These are phyloP conservation scores for Diaporthe eres DNA, from an alignment of 2,329 filamentous ascomycete species.

Conservation along the genomic window DNA sequence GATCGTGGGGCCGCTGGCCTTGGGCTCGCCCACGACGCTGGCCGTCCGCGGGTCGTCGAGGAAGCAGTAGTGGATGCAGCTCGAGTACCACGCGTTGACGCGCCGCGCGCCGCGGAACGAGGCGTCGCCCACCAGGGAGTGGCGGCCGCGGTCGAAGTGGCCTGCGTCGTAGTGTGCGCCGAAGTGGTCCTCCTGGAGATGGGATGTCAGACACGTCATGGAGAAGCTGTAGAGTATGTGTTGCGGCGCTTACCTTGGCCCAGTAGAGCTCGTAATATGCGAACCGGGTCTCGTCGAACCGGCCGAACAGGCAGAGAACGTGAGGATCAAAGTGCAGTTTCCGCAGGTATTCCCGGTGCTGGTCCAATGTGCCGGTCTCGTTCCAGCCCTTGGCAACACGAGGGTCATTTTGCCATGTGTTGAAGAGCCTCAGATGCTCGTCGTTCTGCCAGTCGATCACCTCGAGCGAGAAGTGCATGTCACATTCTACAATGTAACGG, in stretches of 20 bases:
- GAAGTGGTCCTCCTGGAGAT: constrained; percentile 68
- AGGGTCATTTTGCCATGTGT: constrained; percentile 84
- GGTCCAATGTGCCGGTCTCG: constrained; percentile 79
- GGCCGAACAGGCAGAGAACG: constrained; percentile 75
- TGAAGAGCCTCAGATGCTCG: constrained; percentile 77
- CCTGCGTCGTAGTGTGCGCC: constrained; percentile 70
- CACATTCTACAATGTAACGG: constrained; percentile 79
- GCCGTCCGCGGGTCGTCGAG: constrained; percentile 70
- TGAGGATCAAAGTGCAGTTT: constrained; percentile 79
- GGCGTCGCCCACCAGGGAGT: constrained; percentile 71
- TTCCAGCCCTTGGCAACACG: constrained; percentile 84
- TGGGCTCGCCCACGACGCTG: constrained; percentile 60
- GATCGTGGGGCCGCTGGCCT: constrained; percentile 42
- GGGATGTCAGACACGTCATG: not conserved
- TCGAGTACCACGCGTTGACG: constrained; percentile 71
- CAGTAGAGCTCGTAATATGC: constrained; percentile 85
- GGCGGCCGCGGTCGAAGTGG: constrained; percentile 71
- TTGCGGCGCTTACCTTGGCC: constrained; percentile 67
- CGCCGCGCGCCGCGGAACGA: constrained; percentile 68
- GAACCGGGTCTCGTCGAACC: constrained; percentile 77
- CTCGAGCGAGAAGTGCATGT: constrained; percentile 81
- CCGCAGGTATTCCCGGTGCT: constrained; percentile 78
- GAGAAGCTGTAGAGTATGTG: constrained; percentile 24
- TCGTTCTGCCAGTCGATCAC: constrained; percentile 74
- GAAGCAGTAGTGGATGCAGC: constrained; percentile 71